Evolutionary conservation across 805 yeast genomes (phyloP).

Genomic region (Starmerella bombicola): DNA sequence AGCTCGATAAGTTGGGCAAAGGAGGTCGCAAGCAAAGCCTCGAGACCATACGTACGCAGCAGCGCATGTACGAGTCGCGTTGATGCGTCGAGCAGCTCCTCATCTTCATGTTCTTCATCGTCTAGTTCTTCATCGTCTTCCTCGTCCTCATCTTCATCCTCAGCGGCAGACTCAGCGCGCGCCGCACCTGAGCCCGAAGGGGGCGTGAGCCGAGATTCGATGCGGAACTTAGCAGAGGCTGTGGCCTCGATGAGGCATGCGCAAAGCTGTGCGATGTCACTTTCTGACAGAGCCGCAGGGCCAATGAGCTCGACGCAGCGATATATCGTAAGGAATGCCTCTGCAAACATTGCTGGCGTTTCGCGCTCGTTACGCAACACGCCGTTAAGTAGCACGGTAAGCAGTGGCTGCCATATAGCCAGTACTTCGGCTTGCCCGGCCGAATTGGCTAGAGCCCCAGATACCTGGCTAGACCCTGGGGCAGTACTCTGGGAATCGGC

Average conservation of each 20-base stretch:
- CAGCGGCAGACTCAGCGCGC: conserved; percentile 13
- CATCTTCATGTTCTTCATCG: conserved; percentile 77
- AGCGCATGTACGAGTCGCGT: conserved; percentile 60
- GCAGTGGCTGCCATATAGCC: conserved; percentile 58
- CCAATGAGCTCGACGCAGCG: conserved; percentile 58
- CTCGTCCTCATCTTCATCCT: conserved; percentile 46
- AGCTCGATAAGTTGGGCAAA: conserved; percentile 29
- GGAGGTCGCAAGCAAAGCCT: conserved; percentile 2
- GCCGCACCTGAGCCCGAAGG: conserved; percentile 22
- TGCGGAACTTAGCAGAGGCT: conserved; percentile 59
- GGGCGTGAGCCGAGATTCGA: conserved; percentile 37
- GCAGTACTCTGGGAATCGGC: conserved; percentile 31
- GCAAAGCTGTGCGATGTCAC: conserved; percentile 42
- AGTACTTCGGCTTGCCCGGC: conserved; percentile 39
- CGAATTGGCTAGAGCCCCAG: no score
- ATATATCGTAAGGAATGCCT: conserved; percentile 60
- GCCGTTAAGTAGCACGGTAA: conserved; percentile 47
- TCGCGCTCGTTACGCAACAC: conserved; percentile 61
- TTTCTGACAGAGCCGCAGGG: conserved; percentile 39
- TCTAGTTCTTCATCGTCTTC: conserved; percentile 76
- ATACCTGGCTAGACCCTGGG: no score
- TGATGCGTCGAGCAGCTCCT: conserved; percentile 76
- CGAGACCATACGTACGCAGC: conserved; percentile 46
- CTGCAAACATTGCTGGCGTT: conserved; percentile 65
- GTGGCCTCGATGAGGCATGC: conserved; percentile 47